These are phyloP conservation scores for Nakazawaea holstii DNA, from an alignment of 805 yeast genomes.

Conservation along the genomic window DNA sequence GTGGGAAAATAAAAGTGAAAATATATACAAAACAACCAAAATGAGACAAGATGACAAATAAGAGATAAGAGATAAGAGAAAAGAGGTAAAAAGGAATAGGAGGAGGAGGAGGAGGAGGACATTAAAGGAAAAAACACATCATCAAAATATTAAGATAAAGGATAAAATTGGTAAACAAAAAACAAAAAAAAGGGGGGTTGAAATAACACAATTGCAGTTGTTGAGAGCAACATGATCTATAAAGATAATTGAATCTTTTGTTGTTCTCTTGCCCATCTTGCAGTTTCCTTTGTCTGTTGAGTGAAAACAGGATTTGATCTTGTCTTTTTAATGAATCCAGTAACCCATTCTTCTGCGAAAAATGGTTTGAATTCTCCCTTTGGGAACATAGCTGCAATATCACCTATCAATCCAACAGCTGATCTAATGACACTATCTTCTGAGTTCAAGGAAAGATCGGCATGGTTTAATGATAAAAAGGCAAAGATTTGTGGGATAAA, in stretches of 20 bases:
- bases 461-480: slow-evolving; percentile 55
- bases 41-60: no score
- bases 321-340: slow-evolving; percentile 68
- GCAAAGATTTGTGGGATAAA: slow-evolving; percentile 67
- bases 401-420: slow-evolving; percentile 89
- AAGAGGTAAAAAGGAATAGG: no score
- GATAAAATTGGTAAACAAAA: no score
- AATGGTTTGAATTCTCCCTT: slow-evolving; percentile 66
- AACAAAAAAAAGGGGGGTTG: slow-evolving; percentile 26
- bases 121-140: no score
- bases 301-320: slow-evolving; percentile 58
- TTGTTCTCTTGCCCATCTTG: slow-evolving; percentile 95
- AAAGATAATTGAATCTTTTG: slow-evolving; percentile 33
- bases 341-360: slow-evolving; percentile 73
- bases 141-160: no score
- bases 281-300: slow-evolving; percentile 78
- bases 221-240: slow-evolving; percentile 13
- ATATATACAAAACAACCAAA: no score
- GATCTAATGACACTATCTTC: slow-evolving; percentile 74
- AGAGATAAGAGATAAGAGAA: no score
- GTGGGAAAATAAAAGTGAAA: no score
- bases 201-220: no score
- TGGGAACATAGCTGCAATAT: slow-evolving; percentile 81
- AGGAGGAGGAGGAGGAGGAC: no score
- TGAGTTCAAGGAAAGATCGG: slow-evolving; percentile 53